phyloP scores from a whole-genome alignment of 495 filamentous ascomycete species.

The Xylaria venustula region DNA sequence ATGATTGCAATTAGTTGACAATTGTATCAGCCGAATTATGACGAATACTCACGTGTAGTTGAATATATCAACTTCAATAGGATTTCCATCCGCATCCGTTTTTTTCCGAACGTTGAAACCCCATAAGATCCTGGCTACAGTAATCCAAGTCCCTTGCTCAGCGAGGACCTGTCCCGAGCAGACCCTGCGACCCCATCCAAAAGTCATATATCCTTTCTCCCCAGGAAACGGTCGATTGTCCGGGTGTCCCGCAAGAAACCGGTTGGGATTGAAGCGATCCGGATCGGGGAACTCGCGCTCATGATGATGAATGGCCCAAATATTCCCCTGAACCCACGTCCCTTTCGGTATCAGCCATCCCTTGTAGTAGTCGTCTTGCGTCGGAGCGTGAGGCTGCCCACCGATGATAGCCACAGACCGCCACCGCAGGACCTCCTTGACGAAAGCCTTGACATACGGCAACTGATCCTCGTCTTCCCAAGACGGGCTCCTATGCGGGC shows the following conservation, averaged over 20 bases:
- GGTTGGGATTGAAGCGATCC: constrained; percentile 54
- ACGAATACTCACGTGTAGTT: constrained; percentile 27
- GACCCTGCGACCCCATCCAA: constrained; percentile 60
- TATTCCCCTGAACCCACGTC: constrained; percentile 60
- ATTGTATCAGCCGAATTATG: background rate
- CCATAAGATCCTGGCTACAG: constrained; percentile 56
- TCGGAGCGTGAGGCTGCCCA: constrained; percentile 61
- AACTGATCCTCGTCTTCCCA: constrained; percentile 58
- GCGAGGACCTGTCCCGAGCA: constrained; percentile 60
- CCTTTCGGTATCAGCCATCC: constrained; percentile 53
- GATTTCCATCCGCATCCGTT: constrained; percentile 44
- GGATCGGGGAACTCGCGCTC: constrained; percentile 62
- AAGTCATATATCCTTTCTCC: constrained; percentile 63
- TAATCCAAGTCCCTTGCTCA: constrained; percentile 57
- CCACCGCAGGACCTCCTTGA: constrained; percentile 66
- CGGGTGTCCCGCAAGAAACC: constrained; percentile 47
- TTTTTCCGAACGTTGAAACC: constrained; percentile 53
- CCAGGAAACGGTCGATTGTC: constrained; percentile 54
- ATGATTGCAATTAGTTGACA: constrained; percentile 17
- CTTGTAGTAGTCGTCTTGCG: constrained; percentile 58
- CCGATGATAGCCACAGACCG: constrained; percentile 62
- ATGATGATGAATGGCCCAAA: constrained; percentile 65
- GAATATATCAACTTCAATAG: constrained; percentile 55
- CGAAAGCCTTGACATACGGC: constrained; percentile 59
- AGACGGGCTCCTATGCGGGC: constrained; percentile 49